A percentile compares a stretch with the other conserved stretches of the same genome.
Conservation (phyloP, 2,329 filamentous ascomycete genomes). For the Akanthomyces lecanii region DNA sequence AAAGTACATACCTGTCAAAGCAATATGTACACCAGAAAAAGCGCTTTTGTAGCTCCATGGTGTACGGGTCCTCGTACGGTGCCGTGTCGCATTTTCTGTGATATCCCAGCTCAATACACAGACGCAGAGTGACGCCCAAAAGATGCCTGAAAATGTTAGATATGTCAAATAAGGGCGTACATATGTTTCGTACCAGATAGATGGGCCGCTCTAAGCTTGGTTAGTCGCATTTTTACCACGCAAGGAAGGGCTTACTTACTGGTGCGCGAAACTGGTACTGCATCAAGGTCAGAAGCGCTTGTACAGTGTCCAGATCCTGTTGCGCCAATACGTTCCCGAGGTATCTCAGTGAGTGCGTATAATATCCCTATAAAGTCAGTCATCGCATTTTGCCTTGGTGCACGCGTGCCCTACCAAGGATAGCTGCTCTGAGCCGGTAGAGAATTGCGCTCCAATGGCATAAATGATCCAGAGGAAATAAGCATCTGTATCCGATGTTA, state of each 20-base stretch:
- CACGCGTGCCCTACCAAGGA: not conserved
- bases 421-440: not conserved
- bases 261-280: slow-evolving; percentile 13
- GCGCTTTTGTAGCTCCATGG: slow-evolving; percentile 6
- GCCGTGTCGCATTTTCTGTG: slow-evolving; percentile 2
- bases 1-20: slow-evolving; percentile 2
- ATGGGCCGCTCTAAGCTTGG: not conserved
- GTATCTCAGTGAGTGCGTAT: slow-evolving; percentile 2
- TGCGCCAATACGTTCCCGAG: not conserved
- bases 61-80: slow-evolving; percentile 2
- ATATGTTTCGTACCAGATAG: slow-evolving; percentile 2
- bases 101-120: slow-evolving; percentile 11
- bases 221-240: not conserved
- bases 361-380: slow-evolving; percentile 8
- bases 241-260: not conserved
- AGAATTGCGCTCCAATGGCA: slow-evolving; percentile 6
- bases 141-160: not conserved
- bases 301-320: slow-evolving; percentile 5
- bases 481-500: not conserved
- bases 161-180: not conserved
- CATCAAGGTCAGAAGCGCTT: slow-evolving; percentile 9
- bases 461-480: slow-evolving; percentile 13
- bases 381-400: not conserved
- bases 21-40: slow-evolving; percentile 16
- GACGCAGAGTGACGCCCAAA: not conserved